These are phyloP conservation scores for Saraca asoca DNA, from an alignment of 331 rosid genomes.

Conservation along the genomic window DNA sequence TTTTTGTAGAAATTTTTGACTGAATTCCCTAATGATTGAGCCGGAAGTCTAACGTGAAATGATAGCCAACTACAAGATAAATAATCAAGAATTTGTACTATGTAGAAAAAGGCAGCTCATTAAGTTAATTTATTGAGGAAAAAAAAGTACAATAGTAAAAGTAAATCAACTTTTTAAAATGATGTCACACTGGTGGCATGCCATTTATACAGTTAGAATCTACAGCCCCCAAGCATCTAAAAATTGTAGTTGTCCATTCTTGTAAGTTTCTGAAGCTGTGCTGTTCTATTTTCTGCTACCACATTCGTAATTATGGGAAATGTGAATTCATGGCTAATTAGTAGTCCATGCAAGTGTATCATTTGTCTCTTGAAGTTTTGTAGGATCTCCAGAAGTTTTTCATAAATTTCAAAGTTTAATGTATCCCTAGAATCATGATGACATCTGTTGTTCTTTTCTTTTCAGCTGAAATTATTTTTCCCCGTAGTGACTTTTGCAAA, in stretches of 20 bases:
- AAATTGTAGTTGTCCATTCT: conserved; percentile 27
- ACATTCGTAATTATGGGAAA: conserved; percentile 24
- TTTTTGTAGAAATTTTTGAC: conserved; percentile 16
- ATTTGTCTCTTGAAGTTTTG: conserved; percentile 25
- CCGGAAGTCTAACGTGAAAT: conserved; percentile 14
- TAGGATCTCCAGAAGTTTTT: conserved; percentile 15
- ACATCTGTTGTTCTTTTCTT: conserved; percentile 27
- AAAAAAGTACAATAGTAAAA: conserved; percentile 14
- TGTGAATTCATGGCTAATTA: background rate
- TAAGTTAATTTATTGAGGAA: conserved; percentile 23
- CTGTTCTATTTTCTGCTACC: conserved; percentile 23
- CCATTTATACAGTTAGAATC: conserved; percentile 33
- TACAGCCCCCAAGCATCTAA: conserved; percentile 23
- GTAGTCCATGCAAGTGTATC: background rate
- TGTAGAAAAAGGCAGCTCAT: conserved; percentile 24
- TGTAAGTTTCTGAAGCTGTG: conserved; percentile 22
- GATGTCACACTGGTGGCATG: conserved; percentile 27
- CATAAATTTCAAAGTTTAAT: conserved; percentile 1
- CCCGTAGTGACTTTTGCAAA: conserved; percentile 83
- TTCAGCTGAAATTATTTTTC: conserved; percentile 90
- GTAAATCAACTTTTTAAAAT: conserved; percentile 2
- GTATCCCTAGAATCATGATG: conserved; percentile 21
- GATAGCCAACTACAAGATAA: conserved; percentile 16
- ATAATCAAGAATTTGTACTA: conserved; percentile 14
- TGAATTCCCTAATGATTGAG: conserved; percentile 3